phyloP scores from a whole-genome alignment of 1,284 basidiomycete genomes.

The Boletus smithii region DNA sequence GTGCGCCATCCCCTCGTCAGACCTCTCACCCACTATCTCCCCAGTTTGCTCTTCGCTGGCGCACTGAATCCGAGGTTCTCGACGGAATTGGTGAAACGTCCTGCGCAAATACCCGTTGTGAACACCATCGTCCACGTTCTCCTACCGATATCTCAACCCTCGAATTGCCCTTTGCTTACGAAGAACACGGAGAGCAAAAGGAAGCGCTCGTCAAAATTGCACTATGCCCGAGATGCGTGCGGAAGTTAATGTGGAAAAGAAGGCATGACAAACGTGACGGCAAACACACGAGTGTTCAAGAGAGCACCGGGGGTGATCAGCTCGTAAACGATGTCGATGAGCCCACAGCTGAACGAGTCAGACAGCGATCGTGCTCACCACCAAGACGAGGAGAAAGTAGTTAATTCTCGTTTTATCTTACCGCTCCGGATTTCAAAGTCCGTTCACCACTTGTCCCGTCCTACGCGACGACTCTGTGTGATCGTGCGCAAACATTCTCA shows the following conservation, averaged over 20 bases:
- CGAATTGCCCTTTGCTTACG: slow-evolving; percentile 86
- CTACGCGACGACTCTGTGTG: no score
- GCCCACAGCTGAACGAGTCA: no score
- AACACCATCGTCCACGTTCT: slow-evolving; percentile 47
- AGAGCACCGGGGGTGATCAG: neutral
- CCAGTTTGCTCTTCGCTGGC: slow-evolving; percentile 86
- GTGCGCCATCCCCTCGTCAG: neutral
- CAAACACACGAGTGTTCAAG: slow-evolving; percentile 1
- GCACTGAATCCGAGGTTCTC: slow-evolving; percentile 86
- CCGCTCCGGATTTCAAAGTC: slow-evolving; percentile 32
- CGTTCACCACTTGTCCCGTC: no score
- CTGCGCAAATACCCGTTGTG: slow-evolving; percentile 84
- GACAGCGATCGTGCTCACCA: slow-evolving; percentile 21
- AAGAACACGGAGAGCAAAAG: slow-evolving; percentile 72
- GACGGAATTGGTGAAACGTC: slow-evolving; percentile 79
- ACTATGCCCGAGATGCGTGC: slow-evolving; percentile 71
- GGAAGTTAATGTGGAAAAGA: slow-evolving; percentile 85
- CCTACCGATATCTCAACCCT: slow-evolving; percentile 54
- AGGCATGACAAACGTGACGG: slow-evolving; percentile 55
- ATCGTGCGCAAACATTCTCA: no score
- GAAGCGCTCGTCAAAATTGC: slow-evolving; percentile 87
- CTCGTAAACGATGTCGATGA: no score
- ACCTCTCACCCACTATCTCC: neutral
- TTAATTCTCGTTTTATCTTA: neutral
- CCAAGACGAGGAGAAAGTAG: slow-evolving; percentile 3